phyloP scores from a whole-genome alignment of 306 rosid species.

The Mimosa bimucronata region DNA sequence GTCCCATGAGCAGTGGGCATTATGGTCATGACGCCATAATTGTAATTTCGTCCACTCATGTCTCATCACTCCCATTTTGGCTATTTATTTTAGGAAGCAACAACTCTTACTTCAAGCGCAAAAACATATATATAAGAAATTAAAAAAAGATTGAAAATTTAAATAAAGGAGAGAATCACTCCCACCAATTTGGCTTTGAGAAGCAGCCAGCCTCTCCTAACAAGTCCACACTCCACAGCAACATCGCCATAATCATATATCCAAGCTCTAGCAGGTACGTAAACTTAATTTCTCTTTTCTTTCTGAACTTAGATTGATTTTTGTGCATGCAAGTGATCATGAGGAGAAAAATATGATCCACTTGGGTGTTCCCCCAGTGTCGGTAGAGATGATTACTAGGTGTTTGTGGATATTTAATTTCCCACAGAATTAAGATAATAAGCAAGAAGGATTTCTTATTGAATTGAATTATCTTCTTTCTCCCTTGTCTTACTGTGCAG shows the following conservation, averaged over 20 bases:
- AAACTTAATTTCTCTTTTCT: constrained; percentile 1
- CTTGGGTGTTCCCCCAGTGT: neutral
- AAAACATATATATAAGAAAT: neutral
- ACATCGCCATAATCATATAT: constrained; percentile 1
- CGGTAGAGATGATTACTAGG: neutral
- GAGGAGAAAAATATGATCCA: neutral
- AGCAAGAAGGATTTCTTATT: neutral
- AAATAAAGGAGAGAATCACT: constrained; percentile 8
- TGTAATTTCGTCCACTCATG: constrained; percentile 79
- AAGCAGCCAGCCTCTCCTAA: constrained; percentile 28
- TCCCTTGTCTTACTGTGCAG: neutral
- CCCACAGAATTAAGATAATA: neutral
- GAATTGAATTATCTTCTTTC: neutral
- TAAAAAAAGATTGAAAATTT: constrained; percentile 14
- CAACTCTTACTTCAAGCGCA: neutral
- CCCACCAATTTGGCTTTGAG: constrained; percentile 41
- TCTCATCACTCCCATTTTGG: constrained; percentile 44
- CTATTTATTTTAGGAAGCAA: neutral
- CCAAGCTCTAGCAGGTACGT: constrained; percentile 45
- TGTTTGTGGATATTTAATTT: neutral
- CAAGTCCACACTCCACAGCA: neutral
- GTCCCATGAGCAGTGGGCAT: neutral
- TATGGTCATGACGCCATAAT: constrained; percentile 34
- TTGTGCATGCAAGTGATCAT: neutral
- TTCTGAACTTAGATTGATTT: neutral